phyloP scores from a whole-genome alignment of 257 asterid genomes.

The Ophiorrhiza pumila region DNA sequence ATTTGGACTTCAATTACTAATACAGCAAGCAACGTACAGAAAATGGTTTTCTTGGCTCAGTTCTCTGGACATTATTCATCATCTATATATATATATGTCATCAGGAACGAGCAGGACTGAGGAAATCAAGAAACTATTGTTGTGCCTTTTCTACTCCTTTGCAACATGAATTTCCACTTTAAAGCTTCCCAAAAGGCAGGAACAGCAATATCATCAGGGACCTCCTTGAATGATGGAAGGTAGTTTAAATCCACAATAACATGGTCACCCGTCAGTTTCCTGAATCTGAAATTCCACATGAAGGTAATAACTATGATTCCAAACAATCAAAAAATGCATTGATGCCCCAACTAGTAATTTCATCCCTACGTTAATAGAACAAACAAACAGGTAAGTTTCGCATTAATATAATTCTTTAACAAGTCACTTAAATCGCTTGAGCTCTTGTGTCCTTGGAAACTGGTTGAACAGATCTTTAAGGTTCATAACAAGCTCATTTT shows the following conservation, averaged over 20 bases:
- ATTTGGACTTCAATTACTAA: not conserved
- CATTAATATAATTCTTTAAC: no score
- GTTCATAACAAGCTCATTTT: no score
- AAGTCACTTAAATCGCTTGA: no score
- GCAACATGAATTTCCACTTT: conserved; percentile 51
- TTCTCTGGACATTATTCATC: not conserved
- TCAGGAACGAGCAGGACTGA: not conserved
- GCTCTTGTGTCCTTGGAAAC: no score
- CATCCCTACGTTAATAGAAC: no score
- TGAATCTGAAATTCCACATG: conserved; percentile 51
- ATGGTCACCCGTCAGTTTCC: conserved; percentile 84
- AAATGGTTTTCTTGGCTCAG: no score
- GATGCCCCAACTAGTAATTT: no score
- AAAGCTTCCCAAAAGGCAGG: conserved; percentile 91
- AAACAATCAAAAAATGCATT: no score
- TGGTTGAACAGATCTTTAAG: no score
- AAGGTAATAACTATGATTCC: not conserved
- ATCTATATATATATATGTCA: not conserved
- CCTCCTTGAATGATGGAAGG: conserved; percentile 92
- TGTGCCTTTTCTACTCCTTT: conserved; percentile 27
- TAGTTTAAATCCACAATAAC: conserved; percentile 90
- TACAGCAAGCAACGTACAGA: not conserved
- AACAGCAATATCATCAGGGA: conserved; percentile 75
- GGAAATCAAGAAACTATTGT: no score
- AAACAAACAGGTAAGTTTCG: no score